phyloP scores from a whole-genome alignment of 139 green algal species.

The Micromonas pusilla region DNA sequence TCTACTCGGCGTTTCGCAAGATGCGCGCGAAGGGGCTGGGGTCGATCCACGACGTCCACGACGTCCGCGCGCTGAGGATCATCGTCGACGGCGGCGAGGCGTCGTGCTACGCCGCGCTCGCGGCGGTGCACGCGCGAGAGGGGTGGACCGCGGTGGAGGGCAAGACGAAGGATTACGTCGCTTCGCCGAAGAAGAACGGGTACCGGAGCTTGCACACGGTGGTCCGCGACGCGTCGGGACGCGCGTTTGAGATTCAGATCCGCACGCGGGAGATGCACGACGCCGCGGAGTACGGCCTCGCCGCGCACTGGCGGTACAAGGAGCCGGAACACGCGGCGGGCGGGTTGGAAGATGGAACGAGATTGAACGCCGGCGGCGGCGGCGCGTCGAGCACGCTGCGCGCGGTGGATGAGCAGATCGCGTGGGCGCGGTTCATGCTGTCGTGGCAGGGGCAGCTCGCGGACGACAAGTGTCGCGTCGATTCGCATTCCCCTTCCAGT shows the following conservation, averaged over 20 bases:
- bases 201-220: slow-evolving; percentile 76
- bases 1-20: slow-evolving; percentile 83
- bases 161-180: slow-evolving; percentile 78
- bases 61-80: slow-evolving; percentile 68
- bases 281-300: slow-evolving; percentile 81
- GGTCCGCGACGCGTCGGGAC: slow-evolving; percentile 41
- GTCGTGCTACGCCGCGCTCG: slow-evolving; percentile 73
- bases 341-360: too few species aligned
- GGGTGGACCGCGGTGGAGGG: slow-evolving; percentile 49
- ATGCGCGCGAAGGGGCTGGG: slow-evolving; percentile 55
- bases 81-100: slow-evolving; percentile 65
- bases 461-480: slow-evolving; percentile 46
- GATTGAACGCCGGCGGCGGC: too few species aligned
- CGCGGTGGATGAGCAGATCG: slow-evolving; percentile 29
- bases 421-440: slow-evolving; percentile 40
- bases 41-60: slow-evolving; percentile 62
- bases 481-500: neutral
- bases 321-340: slow-evolving; percentile 43
- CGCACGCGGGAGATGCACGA: slow-evolving; percentile 90
- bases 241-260: slow-evolving; percentile 73
- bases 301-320: slow-evolving; percentile 96
- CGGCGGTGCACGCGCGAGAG: slow-evolving; percentile 49
- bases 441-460: slow-evolving; percentile 42
- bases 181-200: slow-evolving; percentile 77
- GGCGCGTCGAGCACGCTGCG: neutral